phyloP scores from a whole-genome alignment of 495 filamentous ascomycete genomes.

The Pyronema omphalodes region DNA sequence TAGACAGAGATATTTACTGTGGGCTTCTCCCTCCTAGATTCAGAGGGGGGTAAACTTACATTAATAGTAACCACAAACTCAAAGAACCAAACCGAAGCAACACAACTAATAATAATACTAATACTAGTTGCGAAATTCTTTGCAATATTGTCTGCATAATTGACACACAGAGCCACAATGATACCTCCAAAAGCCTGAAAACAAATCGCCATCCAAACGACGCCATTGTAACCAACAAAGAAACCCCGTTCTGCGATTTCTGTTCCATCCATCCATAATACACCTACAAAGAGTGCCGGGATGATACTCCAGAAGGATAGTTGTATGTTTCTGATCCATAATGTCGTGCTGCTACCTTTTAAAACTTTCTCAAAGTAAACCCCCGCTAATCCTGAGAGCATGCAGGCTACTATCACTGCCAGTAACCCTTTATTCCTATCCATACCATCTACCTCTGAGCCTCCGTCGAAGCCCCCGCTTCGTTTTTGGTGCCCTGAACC shows the following conservation, averaged over 20 bases:
- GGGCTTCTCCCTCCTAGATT: too few species aligned
- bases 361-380: slow-evolving; percentile 93
- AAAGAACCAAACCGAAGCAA: slow-evolving; percentile 74
- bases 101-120: slow-evolving; percentile 65
- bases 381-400: slow-evolving; percentile 64
- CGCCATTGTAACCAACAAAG: slow-evolving; percentile 80
- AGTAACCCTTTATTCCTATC: slow-evolving; percentile 59
- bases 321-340: slow-evolving; percentile 92
- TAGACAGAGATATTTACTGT: background rate
- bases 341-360: slow-evolving; percentile 56
- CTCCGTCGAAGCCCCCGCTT: slow-evolving; percentile 93
- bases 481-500: slow-evolving; percentile 36
- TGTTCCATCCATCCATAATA: slow-evolving; percentile 69
- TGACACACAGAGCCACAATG: slow-evolving; percentile 64
- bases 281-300: slow-evolving; percentile 66
- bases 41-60: slow-evolving; percentile 42
- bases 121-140: slow-evolving; percentile 87
- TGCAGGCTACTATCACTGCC: slow-evolving; percentile 55
- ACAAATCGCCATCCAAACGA: slow-evolving; percentile 71
- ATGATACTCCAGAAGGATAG: slow-evolving; percentile 82
- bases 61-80: slow-evolving; percentile 49
- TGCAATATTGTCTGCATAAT: slow-evolving; percentile 70
- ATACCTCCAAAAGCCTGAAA: slow-evolving; percentile 74
- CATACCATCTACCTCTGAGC: slow-evolving; percentile 59
- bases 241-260: slow-evolving; percentile 69